Base-by-base conservation (phyloP, 208 protist genomes). In the Acanthamoeba triangularis region DNA sequence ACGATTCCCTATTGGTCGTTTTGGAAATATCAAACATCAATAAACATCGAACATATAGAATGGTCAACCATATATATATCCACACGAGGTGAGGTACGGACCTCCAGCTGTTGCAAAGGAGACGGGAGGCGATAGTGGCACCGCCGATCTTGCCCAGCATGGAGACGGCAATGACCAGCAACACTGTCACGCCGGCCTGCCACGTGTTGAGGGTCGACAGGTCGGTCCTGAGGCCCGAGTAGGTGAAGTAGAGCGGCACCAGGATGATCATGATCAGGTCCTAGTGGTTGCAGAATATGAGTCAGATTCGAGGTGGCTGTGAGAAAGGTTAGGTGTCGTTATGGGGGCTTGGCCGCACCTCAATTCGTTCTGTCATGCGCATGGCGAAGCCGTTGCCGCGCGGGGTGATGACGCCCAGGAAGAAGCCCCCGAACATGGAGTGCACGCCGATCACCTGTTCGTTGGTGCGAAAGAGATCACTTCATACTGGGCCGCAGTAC, bases 401-500 rank as follows among this genome's bases (percentile, higher is more conserved):
- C 28, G 97, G 97, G 30, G 82, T 54, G 25, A 78, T 35, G 14
- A 98, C 72, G 93, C 97, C 97, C 5, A 97, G 37, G 5, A 97
- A 13, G 33, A 98, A 98, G 5, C 94, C 97, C 61, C 97, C 97
- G n/a, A 98, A 97, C 59, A 98, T 98, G 72, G 96, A 95, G 63
- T 98, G 93, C 0, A 97, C 95, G 61, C 96, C 96, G 65, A 97
- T 96, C 0, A 97, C 93, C 63, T 72, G n/a, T 18, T 4, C n/a
- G 63, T 7, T 10, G 20, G 4, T 7, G 20, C 20, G 28, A n/a
- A n/a, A n/a, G n/a, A n/a, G n/a, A n/a, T n/a, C n/a, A n/a, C n/a
- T n/a, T n/a, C n/a, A n/a, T n/a, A n/a, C n/a, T n/a, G n/a, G n/a
- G n/a, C n/a, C n/a, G n/a, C n/a, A n/a, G n/a, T n/a, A n/a, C n/a